Evolutionary conservation across 1,139 yeast species (phyloP).

Genomic region (Hyphopichia buzzinii): DNA sequence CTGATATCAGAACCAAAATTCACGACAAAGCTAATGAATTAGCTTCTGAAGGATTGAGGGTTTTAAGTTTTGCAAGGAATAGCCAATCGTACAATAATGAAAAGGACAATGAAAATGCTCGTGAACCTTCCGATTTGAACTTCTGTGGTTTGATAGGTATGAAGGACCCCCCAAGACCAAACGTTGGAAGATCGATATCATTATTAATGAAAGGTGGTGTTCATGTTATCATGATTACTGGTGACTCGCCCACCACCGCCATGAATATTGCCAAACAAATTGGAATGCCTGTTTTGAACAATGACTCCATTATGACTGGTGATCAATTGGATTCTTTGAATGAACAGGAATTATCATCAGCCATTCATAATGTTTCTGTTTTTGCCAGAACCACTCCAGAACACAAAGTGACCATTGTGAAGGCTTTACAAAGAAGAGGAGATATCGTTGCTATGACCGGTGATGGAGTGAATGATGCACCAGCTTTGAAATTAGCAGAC

Average conservation of each 20-base stretch:
- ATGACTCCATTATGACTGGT: conserved; percentile 75
- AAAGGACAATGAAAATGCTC: conserved; percentile 24
- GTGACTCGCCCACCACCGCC: conserved; percentile 95
- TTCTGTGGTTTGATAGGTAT: conserved; percentile 89
- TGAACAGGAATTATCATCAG: conserved; percentile 67
- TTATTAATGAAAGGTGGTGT: conserved; percentile 87
- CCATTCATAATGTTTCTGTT: conserved; percentile 79
- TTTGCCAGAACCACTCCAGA: conserved; percentile 98
- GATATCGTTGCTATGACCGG: conserved; percentile 99
- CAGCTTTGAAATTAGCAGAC: conserved; percentile 96
- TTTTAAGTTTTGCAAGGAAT: conserved; percentile 73
- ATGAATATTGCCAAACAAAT: conserved; percentile 83
- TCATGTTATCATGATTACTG: conserved; percentile 95
- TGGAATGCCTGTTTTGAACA: conserved; percentile 78
- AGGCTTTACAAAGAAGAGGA: conserved; percentile 88
- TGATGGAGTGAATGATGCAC: conserved; percentile 98
- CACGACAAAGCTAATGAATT: conserved; percentile 56
- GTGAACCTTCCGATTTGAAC: conserved; percentile 54
- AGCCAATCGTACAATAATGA: conserved; percentile 26
- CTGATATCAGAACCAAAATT: conserved; percentile 45
- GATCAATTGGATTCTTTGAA: conserved; percentile 71
- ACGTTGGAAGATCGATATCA: conserved; percentile 70
- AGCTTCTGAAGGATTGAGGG: conserved; percentile 85
- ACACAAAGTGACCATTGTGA: conserved; percentile 87
- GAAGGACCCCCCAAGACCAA: conserved; percentile 95